These are phyloP conservation scores for Aspergillus fumigatus DNA, from an alignment of 2,329 filamentous ascomycete species.

Conservation along the genomic window DNA sequence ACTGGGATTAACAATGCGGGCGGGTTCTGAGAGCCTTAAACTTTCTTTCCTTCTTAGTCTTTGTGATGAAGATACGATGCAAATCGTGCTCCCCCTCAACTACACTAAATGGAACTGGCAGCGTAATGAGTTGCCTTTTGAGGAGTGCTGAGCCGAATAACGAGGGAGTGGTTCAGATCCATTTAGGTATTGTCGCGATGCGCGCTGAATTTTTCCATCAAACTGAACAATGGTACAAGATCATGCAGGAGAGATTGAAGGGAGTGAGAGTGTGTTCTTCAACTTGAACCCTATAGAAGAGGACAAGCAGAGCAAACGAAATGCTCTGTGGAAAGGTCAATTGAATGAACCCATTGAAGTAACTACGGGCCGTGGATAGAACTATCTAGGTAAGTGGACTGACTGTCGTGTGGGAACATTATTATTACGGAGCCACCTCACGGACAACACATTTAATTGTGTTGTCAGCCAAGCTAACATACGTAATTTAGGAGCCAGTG, in stretches of 20 bases:
- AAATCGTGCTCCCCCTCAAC: background rate
- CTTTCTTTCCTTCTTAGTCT: background rate
- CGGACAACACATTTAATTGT: background rate
- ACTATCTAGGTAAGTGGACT: background rate
- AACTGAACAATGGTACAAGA: background rate
- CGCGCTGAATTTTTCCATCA: background rate
- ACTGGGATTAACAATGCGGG: background rate
- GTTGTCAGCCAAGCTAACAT: background rate
- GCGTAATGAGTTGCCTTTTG: background rate
- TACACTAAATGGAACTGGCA: background rate
- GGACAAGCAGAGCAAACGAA: background rate
- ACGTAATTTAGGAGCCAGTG: background rate
- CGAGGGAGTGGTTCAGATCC: constrained; percentile 4
- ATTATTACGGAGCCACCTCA: background rate
- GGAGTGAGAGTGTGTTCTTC: background rate
- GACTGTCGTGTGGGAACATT: too few species aligned
- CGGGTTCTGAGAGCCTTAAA: background rate
- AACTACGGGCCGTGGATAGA: background rate
- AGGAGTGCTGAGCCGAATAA: background rate
- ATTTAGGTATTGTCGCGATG: constrained; percentile 5
- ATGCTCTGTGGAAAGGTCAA: background rate
- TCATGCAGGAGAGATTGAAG: background rate
- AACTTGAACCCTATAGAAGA: background rate
- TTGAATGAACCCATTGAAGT: background rate
- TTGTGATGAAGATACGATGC: background rate